A percentile compares a stretch with the other conserved stretches of the same genome.
Evolutionary conservation across 306 rosid species (phyloP).

Genomic region (Fagus crenata): DNA sequence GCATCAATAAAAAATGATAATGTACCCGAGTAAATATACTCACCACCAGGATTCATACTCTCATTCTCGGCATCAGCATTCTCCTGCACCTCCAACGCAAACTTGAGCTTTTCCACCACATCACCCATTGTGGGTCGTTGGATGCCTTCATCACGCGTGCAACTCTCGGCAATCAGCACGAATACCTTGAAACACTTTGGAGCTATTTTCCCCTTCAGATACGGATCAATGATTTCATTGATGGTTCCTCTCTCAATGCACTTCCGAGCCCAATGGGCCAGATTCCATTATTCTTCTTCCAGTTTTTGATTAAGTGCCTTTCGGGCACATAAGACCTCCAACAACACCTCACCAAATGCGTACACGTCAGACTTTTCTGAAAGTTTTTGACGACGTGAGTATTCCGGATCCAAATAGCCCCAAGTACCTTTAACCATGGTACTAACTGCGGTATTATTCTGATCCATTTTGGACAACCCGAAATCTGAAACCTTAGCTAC

Average conservation of each 20-base stretch:
- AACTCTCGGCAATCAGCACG: constrained; percentile 5
- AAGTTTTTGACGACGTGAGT: constrained; percentile 27
- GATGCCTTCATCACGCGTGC: constrained; percentile 21
- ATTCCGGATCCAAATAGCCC: constrained; percentile 56
- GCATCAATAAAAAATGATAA: too few species aligned
- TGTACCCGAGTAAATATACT: neutral
- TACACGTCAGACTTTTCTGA: constrained; percentile 53
- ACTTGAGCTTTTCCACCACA: constrained; percentile 19
- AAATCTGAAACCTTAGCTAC: constrained; percentile 52
- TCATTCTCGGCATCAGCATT: neutral
- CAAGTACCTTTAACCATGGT: constrained; percentile 46
- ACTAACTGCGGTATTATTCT: constrained; percentile 26
- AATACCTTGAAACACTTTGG: constrained; percentile 9
- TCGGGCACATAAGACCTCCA: constrained; percentile 39
- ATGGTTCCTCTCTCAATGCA: constrained; percentile 5
- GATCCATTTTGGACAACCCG: constrained; percentile 40
- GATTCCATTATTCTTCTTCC: constrained; percentile 24
- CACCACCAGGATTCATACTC: neutral
- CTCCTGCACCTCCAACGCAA: constrained; percentile 22
- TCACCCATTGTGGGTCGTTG: constrained; percentile 37
- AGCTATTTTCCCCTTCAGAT: constrained; percentile 19
- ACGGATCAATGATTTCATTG: constrained; percentile 15
- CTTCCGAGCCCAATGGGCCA: constrained; percentile 43
- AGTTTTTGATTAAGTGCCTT: constrained; percentile 35
- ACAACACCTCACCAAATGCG: constrained; percentile 48